Conservation (phyloP, 2,329 filamentous ascomycete species). For the Penicillium sp. region DNA sequence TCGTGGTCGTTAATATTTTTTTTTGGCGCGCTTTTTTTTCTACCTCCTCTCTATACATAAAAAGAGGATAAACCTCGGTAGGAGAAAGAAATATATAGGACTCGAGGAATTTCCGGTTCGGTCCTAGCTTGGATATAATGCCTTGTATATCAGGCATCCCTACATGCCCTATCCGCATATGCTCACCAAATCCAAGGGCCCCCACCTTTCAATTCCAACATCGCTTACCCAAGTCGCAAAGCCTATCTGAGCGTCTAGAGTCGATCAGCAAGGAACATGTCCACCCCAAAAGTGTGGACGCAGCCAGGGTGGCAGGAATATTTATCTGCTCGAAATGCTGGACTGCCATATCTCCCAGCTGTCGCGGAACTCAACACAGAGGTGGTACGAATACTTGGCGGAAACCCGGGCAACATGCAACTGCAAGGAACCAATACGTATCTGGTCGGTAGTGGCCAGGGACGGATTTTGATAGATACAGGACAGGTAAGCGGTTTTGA, state of each 20-base stretch:
- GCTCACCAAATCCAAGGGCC: neutral
- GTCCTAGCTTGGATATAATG: neutral
- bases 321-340: conserved; percentile 2
- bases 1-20: neutral
- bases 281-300: neutral
- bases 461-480: conserved; percentile 39
- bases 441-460: conserved; percentile 36
- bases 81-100: neutral
- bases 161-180: neutral
- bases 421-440: conserved; percentile 44
- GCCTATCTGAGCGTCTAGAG: neutral
- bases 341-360: conserved; percentile 38
- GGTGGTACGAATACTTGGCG: conserved; percentile 45
- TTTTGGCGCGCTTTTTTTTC: neutral
- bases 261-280: neutral
- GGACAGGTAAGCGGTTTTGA: conserved; percentile 8
- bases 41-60: neutral
- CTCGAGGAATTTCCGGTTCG: neutral
- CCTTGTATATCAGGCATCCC: neutral
- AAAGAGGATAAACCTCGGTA: no score
- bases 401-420: conserved; percentile 45
- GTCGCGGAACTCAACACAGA: conserved; percentile 41
- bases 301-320: conserved; percentile 10
- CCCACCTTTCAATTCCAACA: neutral
- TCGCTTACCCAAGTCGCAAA: neutral